These are phyloP conservation scores for Xylariaceae sp. DNA, from an alignment of 2,329 filamentous ascomycete genomes.

Conservation along the genomic window DNA sequence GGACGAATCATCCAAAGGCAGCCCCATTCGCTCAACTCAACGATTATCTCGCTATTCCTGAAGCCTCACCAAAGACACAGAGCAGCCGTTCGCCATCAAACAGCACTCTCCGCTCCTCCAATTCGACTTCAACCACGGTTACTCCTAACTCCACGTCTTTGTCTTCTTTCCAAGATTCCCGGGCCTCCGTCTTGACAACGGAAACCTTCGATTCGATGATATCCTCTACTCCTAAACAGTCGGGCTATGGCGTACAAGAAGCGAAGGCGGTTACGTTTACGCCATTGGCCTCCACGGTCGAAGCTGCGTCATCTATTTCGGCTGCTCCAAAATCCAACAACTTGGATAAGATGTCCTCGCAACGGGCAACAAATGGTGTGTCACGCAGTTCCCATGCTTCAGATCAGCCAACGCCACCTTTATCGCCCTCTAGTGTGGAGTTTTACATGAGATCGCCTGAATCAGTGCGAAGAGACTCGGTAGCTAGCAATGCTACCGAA, in stretches of 20 bases:
- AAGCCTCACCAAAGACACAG: slow-evolving; percentile 26
- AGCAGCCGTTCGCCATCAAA: slow-evolving; percentile 27
- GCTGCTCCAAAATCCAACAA: slow-evolving; percentile 17
- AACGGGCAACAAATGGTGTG: slow-evolving; percentile 17
- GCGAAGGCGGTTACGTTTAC: slow-evolving; percentile 44
- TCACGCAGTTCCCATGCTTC: slow-evolving; percentile 35
- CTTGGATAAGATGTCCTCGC: slow-evolving; percentile 17
- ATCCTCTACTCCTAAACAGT: slow-evolving; percentile 36
- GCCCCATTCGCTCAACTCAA: slow-evolving; percentile 45
- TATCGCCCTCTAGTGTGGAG: slow-evolving; percentile 56
- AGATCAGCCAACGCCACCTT: slow-evolving; percentile 51
- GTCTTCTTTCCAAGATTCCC: slow-evolving; percentile 34
- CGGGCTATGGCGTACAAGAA: slow-evolving; percentile 42
- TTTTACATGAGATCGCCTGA: slow-evolving; percentile 47
- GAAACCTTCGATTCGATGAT: slow-evolving; percentile 41
- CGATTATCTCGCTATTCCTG: slow-evolving; percentile 48
- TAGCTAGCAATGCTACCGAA: slow-evolving; percentile 28
- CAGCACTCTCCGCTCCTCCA: slow-evolving; percentile 27
- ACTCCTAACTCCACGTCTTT: slow-evolving; percentile 12
- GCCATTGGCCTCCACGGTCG: slow-evolving; percentile 34
- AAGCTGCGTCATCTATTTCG: slow-evolving; percentile 28
- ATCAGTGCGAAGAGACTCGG: slow-evolving; percentile 39
- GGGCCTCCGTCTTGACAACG: slow-evolving; percentile 42
- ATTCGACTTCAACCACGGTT: slow-evolving; percentile 32
- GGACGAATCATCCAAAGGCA: slow-evolving; percentile 42